These are phyloP conservation scores for Spathaspora hagerdaliae DNA, from an alignment of 805 yeast genomes.

Conservation along the genomic window DNA sequence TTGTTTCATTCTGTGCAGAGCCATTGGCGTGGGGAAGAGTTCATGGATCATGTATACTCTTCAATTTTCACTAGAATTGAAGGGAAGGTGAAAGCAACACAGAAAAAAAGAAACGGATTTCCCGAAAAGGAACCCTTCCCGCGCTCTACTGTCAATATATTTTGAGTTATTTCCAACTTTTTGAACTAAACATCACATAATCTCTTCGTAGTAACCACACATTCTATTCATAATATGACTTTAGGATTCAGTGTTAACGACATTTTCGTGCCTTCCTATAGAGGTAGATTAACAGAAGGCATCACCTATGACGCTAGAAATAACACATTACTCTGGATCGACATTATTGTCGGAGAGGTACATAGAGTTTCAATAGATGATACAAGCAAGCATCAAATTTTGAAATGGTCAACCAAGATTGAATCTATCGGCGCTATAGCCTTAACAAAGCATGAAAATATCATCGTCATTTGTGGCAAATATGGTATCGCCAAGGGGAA, in stretches of 20 bases:
- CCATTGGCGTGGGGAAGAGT: no score
- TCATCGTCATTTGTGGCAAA: constrained; percentile 58
- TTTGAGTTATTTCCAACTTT: no score
- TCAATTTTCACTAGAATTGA: no score
- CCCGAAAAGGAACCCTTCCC: no score
- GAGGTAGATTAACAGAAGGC: constrained; percentile 61
- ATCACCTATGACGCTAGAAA: constrained; percentile 57
- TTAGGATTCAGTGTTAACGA: constrained; percentile 6
- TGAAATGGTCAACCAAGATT: constrained; percentile 29
- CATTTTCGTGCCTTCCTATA: constrained; percentile 23
- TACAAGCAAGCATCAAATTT: constrained; percentile 27
- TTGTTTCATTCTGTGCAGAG: no score
- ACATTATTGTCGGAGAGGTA: constrained; percentile 35
- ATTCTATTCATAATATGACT: not conserved
- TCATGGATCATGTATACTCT: no score
- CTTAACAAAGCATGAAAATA: constrained; percentile 53
- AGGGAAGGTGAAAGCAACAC: no score
- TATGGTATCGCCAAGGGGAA: constrained; percentile 59
- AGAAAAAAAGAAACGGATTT: no score
- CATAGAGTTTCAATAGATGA: constrained; percentile 27
- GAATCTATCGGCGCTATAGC: constrained; percentile 70
- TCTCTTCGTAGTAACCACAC: no score
- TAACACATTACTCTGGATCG: constrained; percentile 47
- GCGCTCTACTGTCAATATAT: no score
- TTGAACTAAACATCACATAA: no score